These are phyloP conservation scores for Kodamaea anthophila DNA, from an alignment of 1,139 yeast species.

Conservation along the genomic window DNA sequence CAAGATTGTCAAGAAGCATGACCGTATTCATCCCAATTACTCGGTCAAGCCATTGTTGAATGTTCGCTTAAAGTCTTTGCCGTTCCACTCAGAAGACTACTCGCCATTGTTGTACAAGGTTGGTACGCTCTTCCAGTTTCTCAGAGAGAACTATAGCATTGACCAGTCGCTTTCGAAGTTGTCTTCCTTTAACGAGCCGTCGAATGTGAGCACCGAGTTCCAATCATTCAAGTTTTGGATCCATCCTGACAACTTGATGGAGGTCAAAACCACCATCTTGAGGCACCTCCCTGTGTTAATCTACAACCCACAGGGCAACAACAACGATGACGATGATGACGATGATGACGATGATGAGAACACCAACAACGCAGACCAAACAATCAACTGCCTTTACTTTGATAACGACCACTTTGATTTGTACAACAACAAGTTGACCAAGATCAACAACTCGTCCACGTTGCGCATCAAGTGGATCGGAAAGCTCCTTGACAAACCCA, in stretches of 20 bases:
- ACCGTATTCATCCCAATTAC: conserved; percentile 77
- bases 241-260: conserved; percentile 94
- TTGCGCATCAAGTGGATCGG: conserved; percentile 91
- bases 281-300: conserved; percentile 91
- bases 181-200: conserved; percentile 42
- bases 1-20: conserved; percentile 94
- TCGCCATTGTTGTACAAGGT: conserved; percentile 84
- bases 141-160: conserved; percentile 58
- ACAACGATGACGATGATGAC: conserved; percentile 20
- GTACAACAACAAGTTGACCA: conserved; percentile 76
- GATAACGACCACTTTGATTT: conserved; percentile 80
- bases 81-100: conserved; percentile 92
- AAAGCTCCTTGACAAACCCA: conserved; percentile 66
- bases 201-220: conserved; percentile 50
- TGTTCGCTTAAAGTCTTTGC: conserved; percentile 80
- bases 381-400: conserved; percentile 79
- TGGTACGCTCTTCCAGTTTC: conserved; percentile 71
- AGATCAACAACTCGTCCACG: conserved; percentile 64
- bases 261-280: conserved; percentile 86
- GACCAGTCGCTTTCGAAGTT: conserved; percentile 37
- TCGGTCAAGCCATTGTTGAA: conserved; percentile 84
- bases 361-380: conserved; percentile 54
- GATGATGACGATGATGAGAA: conserved; percentile 19
- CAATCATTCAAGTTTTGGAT: conserved; percentile 91
- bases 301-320: conserved; percentile 44